Evolutionary conservation across 345 rosid genomes (phyloP), one percentile per base, ranked within the genome.

Genomic region (Hirschfeldia incana): DNA sequence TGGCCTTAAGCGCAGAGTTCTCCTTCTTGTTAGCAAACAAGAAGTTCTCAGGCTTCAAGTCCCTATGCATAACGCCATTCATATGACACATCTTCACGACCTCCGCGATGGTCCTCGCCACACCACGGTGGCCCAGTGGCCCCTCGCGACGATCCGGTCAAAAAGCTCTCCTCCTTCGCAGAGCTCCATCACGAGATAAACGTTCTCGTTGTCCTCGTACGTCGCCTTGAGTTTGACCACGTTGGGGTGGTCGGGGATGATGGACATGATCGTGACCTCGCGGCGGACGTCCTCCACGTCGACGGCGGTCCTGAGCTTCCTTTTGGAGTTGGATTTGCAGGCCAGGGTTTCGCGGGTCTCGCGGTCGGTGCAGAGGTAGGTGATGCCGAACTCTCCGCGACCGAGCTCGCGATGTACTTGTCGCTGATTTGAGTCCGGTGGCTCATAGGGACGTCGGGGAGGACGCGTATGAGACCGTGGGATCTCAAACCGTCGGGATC

Each of bases 111-210:
- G 97, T 94, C 74, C 93, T 90, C 0, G 86, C 21, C 21, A 21
- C 21, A 21, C 92, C 6, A 92, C 89, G 13, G 82, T 83, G 10
- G 98, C 97, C 33, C 91, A 94, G 79, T 92, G 98, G 5, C 98
- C 98, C 51, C 97, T 89, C 0, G 98, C 97, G 3, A 94, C 98
- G 29, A 94, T 94, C 89, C 98, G 83, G 65, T 94, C 98, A 13
- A 94, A 94, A 33, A 94, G 86, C 85, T 94, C 98, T 0, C 98
- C 98, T 66, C 98, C 98, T 78, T 92, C 97, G 27, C 98, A 94
- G 32, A 94, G 85, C 87, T 94, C 98, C 98, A 92, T 92, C 57
- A 92, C 98, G 77, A 94, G 82, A 78, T 94, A 97, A 33, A 94
- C 98, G 68, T 94, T 94, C 79, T 94, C 98, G 46, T 77, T 69